A percentile compares a stretch with the other conserved stretches of the same genome.
phyloP scores from a whole-genome alignment of 1,284 basidiomycete species.

The Heterobasidion parviporum region DNA sequence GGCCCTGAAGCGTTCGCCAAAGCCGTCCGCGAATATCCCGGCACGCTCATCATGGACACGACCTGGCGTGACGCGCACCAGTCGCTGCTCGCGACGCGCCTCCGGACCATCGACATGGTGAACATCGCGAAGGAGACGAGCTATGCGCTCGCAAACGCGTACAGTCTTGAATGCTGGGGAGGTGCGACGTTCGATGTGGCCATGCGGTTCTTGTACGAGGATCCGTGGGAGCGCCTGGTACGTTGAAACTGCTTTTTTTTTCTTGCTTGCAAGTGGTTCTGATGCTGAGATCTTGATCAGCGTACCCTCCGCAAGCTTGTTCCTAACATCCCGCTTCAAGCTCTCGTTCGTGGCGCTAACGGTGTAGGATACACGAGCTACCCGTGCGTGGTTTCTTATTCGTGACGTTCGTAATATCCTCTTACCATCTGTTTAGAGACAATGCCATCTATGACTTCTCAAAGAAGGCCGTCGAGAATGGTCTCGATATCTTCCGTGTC shows the following conservation, averaged over 20 bases:
- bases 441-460: slow-evolving; percentile 99
- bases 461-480: slow-evolving; percentile 97
- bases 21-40: slow-evolving; percentile 94
- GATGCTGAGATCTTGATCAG: slow-evolving; percentile 26
- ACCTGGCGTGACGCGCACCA: slow-evolving; percentile 99
- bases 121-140: slow-evolving; percentile 99
- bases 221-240: slow-evolving; percentile 97
- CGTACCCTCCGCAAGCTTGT: slow-evolving; percentile 92
- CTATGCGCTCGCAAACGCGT: slow-evolving; percentile 92
- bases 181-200: slow-evolving; percentile 99
- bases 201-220: slow-evolving; percentile 99
- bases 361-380: slow-evolving; percentile 99
- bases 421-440: slow-evolving; percentile 48
- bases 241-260: slow-evolving; percentile 14
- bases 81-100: slow-evolving; percentile 91
- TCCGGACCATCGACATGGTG: slow-evolving; percentile 95
- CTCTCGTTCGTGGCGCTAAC: slow-evolving; percentile 97
- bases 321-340: slow-evolving; percentile 98
- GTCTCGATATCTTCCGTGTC: slow-evolving; percentile 99
- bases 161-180: slow-evolving; percentile 98
- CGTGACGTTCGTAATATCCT: background rate
- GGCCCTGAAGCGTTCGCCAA: slow-evolving; percentile 99
- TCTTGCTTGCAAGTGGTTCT: background rate
- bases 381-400: slow-evolving; percentile 55
- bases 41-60: slow-evolving; percentile 95